Conservation (phyloP, 2,329 filamentous ascomycete genomes). For the Alternaria novae-zelandiae region DNA sequence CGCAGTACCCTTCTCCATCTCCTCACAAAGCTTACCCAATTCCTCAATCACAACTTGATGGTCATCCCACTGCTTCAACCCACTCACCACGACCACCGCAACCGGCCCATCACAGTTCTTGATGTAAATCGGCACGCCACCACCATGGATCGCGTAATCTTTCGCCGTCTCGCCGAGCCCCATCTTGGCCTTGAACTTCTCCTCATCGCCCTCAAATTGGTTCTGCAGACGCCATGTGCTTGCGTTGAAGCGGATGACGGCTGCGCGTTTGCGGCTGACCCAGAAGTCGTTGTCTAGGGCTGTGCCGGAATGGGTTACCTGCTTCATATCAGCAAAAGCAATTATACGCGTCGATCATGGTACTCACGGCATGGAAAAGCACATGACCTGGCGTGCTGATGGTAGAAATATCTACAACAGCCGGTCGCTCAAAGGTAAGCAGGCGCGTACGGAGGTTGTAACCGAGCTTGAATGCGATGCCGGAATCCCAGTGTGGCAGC, state of each 20-base stretch:
- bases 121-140: conserved; percentile 74
- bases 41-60: conserved; percentile 75
- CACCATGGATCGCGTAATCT: conserved; percentile 79
- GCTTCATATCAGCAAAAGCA: background rate
- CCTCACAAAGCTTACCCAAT: conserved; percentile 20
- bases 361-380: conserved; percentile 69
- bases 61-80: conserved; percentile 79
- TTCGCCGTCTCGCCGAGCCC: conserved; percentile 59
- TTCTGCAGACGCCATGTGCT: conserved; percentile 74
- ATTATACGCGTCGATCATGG: background rate
- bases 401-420: conserved; percentile 68
- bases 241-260: conserved; percentile 71
- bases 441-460: conserved; percentile 67
- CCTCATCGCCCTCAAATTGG: conserved; percentile 69
- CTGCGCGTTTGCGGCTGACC: conserved; percentile 69
- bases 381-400: conserved; percentile 62
- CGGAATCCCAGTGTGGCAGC: conserved; percentile 62
- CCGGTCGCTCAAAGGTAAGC: conserved; percentile 58
- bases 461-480: conserved; percentile 68
- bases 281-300: conserved; percentile 74
- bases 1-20: conserved; percentile 12
- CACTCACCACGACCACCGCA: conserved; percentile 76
- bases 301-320: conserved; percentile 65
- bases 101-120: conserved; percentile 74
- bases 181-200: conserved; percentile 68